These are phyloP conservation scores for Chimonanthus salicifolius DNA, from an alignment of 164 flowering plant species.

Conservation along the genomic window DNA sequence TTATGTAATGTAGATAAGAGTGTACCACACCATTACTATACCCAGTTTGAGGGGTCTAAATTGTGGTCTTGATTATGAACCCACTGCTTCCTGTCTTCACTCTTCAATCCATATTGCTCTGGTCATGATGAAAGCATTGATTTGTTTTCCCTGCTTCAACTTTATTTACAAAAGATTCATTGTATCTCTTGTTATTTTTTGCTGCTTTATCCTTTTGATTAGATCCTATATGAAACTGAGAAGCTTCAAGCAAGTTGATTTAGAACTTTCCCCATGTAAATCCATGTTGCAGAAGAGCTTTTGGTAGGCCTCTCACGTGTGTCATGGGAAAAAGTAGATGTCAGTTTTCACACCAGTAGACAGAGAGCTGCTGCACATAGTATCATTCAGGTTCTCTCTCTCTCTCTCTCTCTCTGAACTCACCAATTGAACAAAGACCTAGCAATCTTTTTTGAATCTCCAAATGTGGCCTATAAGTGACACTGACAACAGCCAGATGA, in stretches of 20 bases:
- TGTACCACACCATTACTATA: too few species aligned
- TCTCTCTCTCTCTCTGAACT: constrained; percentile 6
- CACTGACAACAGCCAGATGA: not conserved
- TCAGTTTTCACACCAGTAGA: constrained; percentile 79
- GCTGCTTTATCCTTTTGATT: not conserved
- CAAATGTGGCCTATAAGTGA: not conserved
- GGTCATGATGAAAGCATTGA: not conserved
- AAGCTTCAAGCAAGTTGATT: constrained; percentile 2
- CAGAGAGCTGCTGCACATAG: constrained; percentile 85
- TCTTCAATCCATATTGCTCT: too few species aligned
- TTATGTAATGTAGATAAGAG: too few species aligned
- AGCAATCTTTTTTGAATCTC: not conserved
- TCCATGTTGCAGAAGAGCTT: constrained; percentile 53
- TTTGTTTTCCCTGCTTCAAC: not conserved
- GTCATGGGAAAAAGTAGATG: constrained; percentile 96
- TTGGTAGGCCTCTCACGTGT: constrained; percentile 68
- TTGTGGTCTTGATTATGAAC: too few species aligned
- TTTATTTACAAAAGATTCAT: not conserved
- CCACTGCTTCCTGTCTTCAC: too few species aligned
- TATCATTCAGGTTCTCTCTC: constrained; percentile 70
- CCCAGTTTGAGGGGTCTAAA: too few species aligned
- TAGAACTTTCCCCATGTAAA: constrained; percentile 8
- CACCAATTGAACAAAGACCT: too few species aligned
- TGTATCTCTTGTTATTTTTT: not conserved
- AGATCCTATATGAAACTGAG: not conserved